phyloP scores from a whole-genome alignment of 2,329 filamentous ascomycete species.

The Penicillium sp. region DNA sequence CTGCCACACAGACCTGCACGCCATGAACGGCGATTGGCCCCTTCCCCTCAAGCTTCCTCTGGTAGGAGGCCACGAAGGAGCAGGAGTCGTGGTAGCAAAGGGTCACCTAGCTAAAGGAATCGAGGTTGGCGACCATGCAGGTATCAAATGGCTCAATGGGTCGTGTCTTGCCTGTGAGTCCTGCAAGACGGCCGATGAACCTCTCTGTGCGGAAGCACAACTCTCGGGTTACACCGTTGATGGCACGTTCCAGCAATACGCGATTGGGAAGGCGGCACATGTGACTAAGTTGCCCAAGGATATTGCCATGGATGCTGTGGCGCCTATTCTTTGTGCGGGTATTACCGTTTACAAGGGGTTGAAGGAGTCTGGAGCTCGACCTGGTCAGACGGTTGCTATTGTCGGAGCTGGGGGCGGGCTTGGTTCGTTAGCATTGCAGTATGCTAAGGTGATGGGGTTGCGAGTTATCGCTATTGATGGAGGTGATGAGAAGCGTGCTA shows the following conservation, averaged over 20 bases:
- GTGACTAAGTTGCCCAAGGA: constrained; percentile 80
- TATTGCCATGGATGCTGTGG: constrained; percentile 70
- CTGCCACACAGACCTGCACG: constrained; percentile 83
- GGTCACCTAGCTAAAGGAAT: constrained; percentile 77
- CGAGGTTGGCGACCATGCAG: constrained; percentile 79
- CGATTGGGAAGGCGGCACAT: constrained; percentile 81
- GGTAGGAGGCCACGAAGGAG: constrained; percentile 78
- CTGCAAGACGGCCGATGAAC: constrained; percentile 79
- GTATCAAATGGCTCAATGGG: constrained; percentile 91
- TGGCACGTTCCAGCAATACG: constrained; percentile 91
- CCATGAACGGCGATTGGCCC: constrained; percentile 89
- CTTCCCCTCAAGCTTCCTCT: constrained; percentile 78
- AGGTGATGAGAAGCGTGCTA: constrained; percentile 74
- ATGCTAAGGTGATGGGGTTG: constrained; percentile 87
- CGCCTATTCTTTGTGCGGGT: constrained; percentile 80
- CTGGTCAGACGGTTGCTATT: constrained; percentile 78
- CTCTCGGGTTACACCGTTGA: constrained; percentile 93
- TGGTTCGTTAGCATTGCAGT: constrained; percentile 78
- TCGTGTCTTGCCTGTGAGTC: constrained; percentile 81
- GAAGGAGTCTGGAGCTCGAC: constrained; percentile 74
- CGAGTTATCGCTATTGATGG: constrained; percentile 77
- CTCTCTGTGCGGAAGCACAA: constrained; percentile 72
- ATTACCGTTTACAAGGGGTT: constrained; percentile 88
- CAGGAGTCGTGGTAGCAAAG: constrained; percentile 77
- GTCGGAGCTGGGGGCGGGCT: constrained; percentile 86